A percentile compares a stretch with the other conserved stretches of the same genome.
Conservation (phyloP, 78 protist genomes). For the Dictyostelium citrinum region DNA sequence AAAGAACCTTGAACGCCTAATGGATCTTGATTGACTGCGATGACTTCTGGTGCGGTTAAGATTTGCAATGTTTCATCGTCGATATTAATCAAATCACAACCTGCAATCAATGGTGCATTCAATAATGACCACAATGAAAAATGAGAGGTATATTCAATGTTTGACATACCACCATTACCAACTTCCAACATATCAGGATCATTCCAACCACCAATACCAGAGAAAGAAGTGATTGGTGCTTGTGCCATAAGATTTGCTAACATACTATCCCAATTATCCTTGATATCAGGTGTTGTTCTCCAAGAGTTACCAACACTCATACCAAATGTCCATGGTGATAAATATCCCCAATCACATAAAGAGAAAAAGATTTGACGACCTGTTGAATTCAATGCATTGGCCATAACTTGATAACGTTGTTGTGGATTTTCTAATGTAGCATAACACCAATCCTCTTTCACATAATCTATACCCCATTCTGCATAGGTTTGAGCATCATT, state of each 20-base stretch:
- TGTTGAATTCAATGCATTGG: constrained; percentile 76
- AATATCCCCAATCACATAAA: constrained; percentile 89
- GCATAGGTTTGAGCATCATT: constrained; percentile 85
- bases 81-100: constrained; percentile 71
- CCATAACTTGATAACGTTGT: constrained; percentile 77
- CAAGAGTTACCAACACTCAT: constrained; percentile 73
- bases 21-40: constrained; percentile 83
- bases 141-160: constrained; percentile 75
- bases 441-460: constrained; percentile 88
- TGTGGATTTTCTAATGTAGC: not conserved
- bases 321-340: constrained; percentile 63
- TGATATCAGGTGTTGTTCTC: constrained; percentile 82
- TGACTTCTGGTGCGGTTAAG: constrained; percentile 57
- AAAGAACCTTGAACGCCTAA: constrained; percentile 64
- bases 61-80: not conserved
- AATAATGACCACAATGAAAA: constrained; percentile 82
- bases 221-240: not conserved
- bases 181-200: constrained; percentile 85
- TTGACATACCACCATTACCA: constrained; percentile 86
- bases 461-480: constrained; percentile 81
- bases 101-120: constrained; percentile 84
- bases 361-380: constrained; percentile 83
- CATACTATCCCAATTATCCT: constrained; percentile 68
- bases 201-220: constrained; percentile 83
- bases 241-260: constrained; percentile 31